phyloP scores from a whole-genome alignment of 2,329 filamentous ascomycete genomes.

The Paracoccidioides brasiliensis region DNA sequence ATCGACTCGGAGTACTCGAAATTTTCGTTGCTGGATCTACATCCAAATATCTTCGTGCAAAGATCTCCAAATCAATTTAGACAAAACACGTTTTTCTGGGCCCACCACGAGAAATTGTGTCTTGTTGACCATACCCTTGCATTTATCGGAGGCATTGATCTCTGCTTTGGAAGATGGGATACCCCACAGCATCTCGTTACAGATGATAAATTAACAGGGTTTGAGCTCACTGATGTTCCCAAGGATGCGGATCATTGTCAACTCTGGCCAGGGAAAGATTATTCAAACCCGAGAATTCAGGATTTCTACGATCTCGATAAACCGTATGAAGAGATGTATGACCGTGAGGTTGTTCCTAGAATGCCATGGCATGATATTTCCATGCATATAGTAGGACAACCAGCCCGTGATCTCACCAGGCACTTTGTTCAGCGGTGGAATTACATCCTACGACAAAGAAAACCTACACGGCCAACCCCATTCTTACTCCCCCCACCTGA shows the following conservation, averaged over 20 bases:
- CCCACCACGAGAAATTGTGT: conserved; percentile 95
- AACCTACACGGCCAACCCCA: conserved; percentile 83
- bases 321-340: conserved; percentile 90
- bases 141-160: conserved; percentile 90
- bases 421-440: conserved; percentile 96
- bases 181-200: conserved; percentile 69
- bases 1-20: conserved; percentile 99
- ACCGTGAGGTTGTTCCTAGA: conserved; percentile 78
- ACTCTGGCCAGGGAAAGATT: conserved; percentile 90
- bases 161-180: conserved; percentile 96
- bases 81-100: conserved; percentile 98
- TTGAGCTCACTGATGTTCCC: conserved; percentile 50
- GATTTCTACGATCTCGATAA: conserved; percentile 85
- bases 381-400: conserved; percentile 78
- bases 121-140: conserved; percentile 84
- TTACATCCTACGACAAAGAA: conserved; percentile 82
- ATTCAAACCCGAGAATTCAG: conserved; percentile 95
- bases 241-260: conserved; percentile 84
- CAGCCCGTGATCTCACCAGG: conserved; percentile 86
- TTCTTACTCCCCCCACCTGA: conserved; percentile 90
- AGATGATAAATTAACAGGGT: conserved; percentile 73
- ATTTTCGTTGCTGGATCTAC: conserved; percentile 84
- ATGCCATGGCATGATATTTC: conserved; percentile 99
- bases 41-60: conserved; percentile 95
- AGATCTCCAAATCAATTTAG: conserved; percentile 94